Conservation (phyloP, 2,329 filamentous ascomycete species). For the Neopestalotiopsis clavispora region DNA sequence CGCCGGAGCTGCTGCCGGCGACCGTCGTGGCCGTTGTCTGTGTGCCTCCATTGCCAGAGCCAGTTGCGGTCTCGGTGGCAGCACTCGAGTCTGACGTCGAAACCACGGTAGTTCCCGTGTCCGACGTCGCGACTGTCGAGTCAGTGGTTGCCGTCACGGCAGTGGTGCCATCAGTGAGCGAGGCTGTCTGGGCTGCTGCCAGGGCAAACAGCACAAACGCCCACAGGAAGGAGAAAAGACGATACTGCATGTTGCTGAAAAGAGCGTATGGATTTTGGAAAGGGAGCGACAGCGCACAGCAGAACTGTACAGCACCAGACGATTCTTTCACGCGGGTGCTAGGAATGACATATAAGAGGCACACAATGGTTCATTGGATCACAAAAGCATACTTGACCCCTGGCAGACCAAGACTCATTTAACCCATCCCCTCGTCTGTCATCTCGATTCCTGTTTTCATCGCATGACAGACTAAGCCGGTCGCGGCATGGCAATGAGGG, state of each 20-base stretch:
- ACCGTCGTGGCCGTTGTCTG: slow-evolving; percentile 13
- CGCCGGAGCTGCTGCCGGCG: slow-evolving; percentile 24
- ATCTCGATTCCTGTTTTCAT: slow-evolving; percentile 27
- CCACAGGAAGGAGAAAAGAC: slow-evolving; percentile 33
- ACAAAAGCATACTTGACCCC: background rate
- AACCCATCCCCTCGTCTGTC: slow-evolving; percentile 16
- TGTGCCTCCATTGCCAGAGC: slow-evolving; percentile 19
- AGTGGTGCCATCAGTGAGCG: slow-evolving; percentile 27
- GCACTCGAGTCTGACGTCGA: slow-evolving; percentile 18
- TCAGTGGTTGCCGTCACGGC: slow-evolving; percentile 24
- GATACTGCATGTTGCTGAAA: slow-evolving; percentile 27
- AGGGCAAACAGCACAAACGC: slow-evolving; percentile 35
- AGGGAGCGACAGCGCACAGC: slow-evolving; percentile 18
- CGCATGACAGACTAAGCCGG: slow-evolving; percentile 14
- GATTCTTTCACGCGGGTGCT: slow-evolving; percentile 12
- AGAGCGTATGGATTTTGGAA: slow-evolving; percentile 23
- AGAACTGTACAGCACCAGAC: background rate
- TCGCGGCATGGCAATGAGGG: slow-evolving; percentile 7
- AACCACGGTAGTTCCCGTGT: slow-evolving; percentile 11
- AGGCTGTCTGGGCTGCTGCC: slow-evolving; percentile 38
- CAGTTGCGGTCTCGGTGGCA: slow-evolving; percentile 19
- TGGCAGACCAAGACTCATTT: slow-evolving; percentile 17
- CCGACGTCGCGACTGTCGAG: slow-evolving; percentile 16
- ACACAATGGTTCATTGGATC: slow-evolving; percentile 6
- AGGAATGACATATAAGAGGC: slow-evolving; percentile 26